A percentile compares a stretch with the other conserved stretches of the same genome.
Conservation (phyloP, 2,329 filamentous ascomycete genomes). For the Fusarium virguliforme region DNA sequence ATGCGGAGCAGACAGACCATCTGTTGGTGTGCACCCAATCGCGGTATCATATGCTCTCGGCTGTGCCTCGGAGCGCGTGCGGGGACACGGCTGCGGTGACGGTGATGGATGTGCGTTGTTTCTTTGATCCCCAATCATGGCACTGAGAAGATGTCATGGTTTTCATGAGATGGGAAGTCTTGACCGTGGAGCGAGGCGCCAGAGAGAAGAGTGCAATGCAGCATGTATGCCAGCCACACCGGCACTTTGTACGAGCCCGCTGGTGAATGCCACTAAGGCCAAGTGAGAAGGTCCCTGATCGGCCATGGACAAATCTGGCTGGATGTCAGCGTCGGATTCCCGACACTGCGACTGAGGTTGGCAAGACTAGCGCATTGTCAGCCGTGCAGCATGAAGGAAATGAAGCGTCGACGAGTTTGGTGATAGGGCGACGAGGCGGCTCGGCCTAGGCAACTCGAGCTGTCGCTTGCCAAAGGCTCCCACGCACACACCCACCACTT, state of each 20-base stretch:
- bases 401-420: slow-evolving; percentile 46
- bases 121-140: slow-evolving; percentile 32
- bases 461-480: slow-evolving; percentile 22
- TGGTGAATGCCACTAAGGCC: slow-evolving; percentile 35
- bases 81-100: slow-evolving; percentile 32
- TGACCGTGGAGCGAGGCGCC: slow-evolving; percentile 3
- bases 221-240: slow-evolving; percentile 15
- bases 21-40: slow-evolving; percentile 32
- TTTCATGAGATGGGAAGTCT: slow-evolving; percentile 24
- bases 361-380: slow-evolving; percentile 43
- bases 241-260: slow-evolving; percentile 24
- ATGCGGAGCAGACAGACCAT: slow-evolving; percentile 17
- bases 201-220: slow-evolving; percentile 3
- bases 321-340: slow-evolving; percentile 36
- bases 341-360: slow-evolving; percentile 45
- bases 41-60: slow-evolving; percentile 46
- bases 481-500: slow-evolving; percentile 26
- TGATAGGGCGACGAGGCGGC: slow-evolving; percentile 33
- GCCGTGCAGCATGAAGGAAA: slow-evolving; percentile 47
- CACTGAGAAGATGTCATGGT: slow-evolving; percentile 15
- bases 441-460: slow-evolving; percentile 32
- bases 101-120: slow-evolving; percentile 44
- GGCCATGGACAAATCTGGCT: slow-evolving; percentile 7
- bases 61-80: slow-evolving; percentile 46
- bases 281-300: slow-evolving; percentile 41